These are phyloP conservation scores for Teratosphaeria nubilosa DNA, from an alignment of 2,329 filamentous ascomycete genomes.

Conservation along the genomic window DNA sequence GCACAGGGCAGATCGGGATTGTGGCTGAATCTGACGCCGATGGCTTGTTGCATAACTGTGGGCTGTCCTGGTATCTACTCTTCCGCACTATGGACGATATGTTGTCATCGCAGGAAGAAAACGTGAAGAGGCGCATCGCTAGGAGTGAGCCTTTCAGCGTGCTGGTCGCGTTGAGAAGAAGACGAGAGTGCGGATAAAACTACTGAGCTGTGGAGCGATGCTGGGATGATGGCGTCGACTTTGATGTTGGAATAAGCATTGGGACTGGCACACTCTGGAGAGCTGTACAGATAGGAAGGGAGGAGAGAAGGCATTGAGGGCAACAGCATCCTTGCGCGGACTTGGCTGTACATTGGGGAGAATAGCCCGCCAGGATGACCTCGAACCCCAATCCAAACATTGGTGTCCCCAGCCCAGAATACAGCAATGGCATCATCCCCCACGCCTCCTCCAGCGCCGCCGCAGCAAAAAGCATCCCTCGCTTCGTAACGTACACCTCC, in stretches of 20 bases:
- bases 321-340: background rate
- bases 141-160: too few species aligned
- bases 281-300: too few species aligned
- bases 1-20: too few species aligned
- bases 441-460: background rate
- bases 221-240: background rate
- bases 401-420: background rate
- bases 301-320: too few species aligned
- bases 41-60: too few species aligned
- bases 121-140: too few species aligned
- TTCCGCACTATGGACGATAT: too few species aligned
- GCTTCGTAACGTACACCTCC: slow-evolving; percentile 19
- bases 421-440: background rate
- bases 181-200: background rate
- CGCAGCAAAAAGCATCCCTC: slow-evolving; percentile 8
- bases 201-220: background rate
- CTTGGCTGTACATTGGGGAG: too few species aligned
- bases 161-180: too few species aligned
- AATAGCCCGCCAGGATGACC: background rate
- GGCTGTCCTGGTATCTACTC: too few species aligned
- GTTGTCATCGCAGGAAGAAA: too few species aligned
- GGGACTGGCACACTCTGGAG: background rate
- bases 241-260: background rate
- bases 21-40: too few species aligned
- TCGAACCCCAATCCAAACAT: background rate